Percentiles rank a stretch among this genome's conserved stretches.
Evolutionary conservation across 306 rosid species (phyloP).

Genomic region (Styphnolobium japonicum): DNA sequence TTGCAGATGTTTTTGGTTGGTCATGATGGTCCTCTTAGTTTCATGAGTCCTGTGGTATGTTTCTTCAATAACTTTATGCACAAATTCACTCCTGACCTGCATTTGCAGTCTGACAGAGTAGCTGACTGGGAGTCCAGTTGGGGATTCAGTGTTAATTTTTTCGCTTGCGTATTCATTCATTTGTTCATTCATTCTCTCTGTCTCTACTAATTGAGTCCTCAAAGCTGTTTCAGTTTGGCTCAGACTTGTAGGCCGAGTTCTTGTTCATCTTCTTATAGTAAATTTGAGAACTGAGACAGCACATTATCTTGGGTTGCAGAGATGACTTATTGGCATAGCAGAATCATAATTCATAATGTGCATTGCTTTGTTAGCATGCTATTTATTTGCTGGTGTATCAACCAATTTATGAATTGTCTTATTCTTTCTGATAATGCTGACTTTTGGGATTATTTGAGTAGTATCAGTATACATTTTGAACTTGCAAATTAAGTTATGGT

Average conservation of each 20-base stretch:
- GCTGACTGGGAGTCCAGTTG: background rate
- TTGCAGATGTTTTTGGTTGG: background rate
- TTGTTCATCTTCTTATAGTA: too few relatives aligned
- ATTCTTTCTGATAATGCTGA: constrained; percentile 13
- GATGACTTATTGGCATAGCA: too few relatives aligned
- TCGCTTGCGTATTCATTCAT: background rate
- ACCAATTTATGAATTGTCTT: background rate
- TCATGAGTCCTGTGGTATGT: too few relatives aligned
- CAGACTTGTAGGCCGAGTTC: background rate
- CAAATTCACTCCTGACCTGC: background rate
- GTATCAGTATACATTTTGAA: background rate
- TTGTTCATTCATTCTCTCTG: too few relatives aligned
- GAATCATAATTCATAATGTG: too few relatives aligned
- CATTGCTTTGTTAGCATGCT: background rate
- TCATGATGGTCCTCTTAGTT: background rate
- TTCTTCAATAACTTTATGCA: too few relatives aligned
- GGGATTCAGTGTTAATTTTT: background rate
- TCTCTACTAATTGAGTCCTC: too few relatives aligned
- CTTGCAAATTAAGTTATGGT: background rate
- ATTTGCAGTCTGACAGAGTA: too few relatives aligned
- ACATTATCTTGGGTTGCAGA: too few relatives aligned
- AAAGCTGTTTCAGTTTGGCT: too few relatives aligned
- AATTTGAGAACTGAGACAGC: too few relatives aligned
- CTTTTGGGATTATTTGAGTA: background rate
- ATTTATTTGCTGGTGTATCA: background rate